Conservation (phyloP, 805 yeast species). For the Torulaspora delbrueckii region DNA sequence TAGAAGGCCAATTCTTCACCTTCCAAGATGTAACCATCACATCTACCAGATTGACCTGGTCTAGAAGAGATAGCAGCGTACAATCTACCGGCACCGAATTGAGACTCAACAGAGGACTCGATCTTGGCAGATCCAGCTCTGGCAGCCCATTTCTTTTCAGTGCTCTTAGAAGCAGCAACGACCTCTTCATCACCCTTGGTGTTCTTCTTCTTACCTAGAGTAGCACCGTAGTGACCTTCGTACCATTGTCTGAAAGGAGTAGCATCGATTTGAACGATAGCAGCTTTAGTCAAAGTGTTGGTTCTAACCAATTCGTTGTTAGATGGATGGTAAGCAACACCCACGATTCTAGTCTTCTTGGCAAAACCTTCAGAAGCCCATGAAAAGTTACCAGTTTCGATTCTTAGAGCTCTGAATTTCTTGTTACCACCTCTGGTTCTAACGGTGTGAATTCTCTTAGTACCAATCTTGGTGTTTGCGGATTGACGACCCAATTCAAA, state of each 20-base stretch:
- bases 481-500: slow-evolving; percentile 99
- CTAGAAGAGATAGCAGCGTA: slow-evolving; percentile 98
- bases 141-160: slow-evolving; percentile 88
- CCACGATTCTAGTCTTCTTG: slow-evolving; percentile 97
- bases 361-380: slow-evolving; percentile 99
- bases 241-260: slow-evolving; percentile 99
- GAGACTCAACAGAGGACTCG: slow-evolving; percentile 88
- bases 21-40: slow-evolving; percentile 99
- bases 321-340: slow-evolving; percentile 98
- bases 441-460: slow-evolving; percentile 97
- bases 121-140: slow-evolving; percentile 82
- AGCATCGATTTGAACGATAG: slow-evolving; percentile 99
- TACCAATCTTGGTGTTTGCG: slow-evolving; percentile 98
- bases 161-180: slow-evolving; percentile 64
- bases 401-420: slow-evolving; percentile 99
- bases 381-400: slow-evolving; percentile 98
- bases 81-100: slow-evolving; percentile 98
- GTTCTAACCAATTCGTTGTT: slow-evolving; percentile 99
- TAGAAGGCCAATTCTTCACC: slow-evolving; percentile 99
- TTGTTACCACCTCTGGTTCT: slow-evolving; percentile 99
- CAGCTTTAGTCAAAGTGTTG: slow-evolving; percentile 98
- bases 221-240: slow-evolving; percentile 95
- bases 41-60: slow-evolving; percentile 99
- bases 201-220: slow-evolving; percentile 81
- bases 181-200: slow-evolving; percentile 50